A percentile compares a stretch with the other conserved stretches of the same genome.
These are phyloP conservation scores for Xylariaceae sp. DNA, from an alignment of 2,329 filamentous ascomycete genomes.

Conservation along the genomic window DNA sequence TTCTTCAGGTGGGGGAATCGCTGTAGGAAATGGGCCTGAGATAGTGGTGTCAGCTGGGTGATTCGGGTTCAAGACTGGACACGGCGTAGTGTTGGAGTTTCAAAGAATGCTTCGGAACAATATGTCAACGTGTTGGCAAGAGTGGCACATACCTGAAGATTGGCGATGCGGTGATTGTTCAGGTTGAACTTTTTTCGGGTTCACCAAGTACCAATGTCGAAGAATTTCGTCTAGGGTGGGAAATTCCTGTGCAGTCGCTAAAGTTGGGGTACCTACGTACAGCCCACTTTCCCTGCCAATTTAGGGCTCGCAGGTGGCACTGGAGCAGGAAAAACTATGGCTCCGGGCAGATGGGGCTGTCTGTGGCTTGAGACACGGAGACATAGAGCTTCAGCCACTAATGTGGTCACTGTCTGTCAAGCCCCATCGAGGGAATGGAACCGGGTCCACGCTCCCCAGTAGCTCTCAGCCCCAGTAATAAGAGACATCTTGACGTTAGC, in stretches of 20 bases:
- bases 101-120: neutral
- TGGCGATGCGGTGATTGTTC: constrained; percentile 26
- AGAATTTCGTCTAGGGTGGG: constrained; percentile 24
- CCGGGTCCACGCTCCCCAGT: no score
- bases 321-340: constrained; percentile 14
- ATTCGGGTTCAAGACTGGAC: neutral
- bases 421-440: no score
- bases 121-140: neutral
- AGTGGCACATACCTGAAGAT: constrained; percentile 23
- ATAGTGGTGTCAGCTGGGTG: constrained; percentile 5
- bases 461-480: no score
- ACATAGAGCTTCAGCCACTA: constrained; percentile 5
- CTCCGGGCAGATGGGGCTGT: constrained; percentile 3
- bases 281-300: constrained; percentile 8
- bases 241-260: constrained; percentile 29
- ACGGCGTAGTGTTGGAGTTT: neutral
- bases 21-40: constrained; percentile 29
- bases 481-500: no score
- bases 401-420: neutral
- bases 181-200: constrained; percentile 21
- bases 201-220: constrained; percentile 21
- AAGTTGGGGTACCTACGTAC: constrained; percentile 24
- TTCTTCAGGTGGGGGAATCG: constrained; percentile 37
- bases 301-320: constrained; percentile 14
- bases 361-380: neutral